These are phyloP conservation scores for Penicillium daleae DNA, from an alignment of 495 filamentous ascomycete species.

Conservation along the genomic window DNA sequence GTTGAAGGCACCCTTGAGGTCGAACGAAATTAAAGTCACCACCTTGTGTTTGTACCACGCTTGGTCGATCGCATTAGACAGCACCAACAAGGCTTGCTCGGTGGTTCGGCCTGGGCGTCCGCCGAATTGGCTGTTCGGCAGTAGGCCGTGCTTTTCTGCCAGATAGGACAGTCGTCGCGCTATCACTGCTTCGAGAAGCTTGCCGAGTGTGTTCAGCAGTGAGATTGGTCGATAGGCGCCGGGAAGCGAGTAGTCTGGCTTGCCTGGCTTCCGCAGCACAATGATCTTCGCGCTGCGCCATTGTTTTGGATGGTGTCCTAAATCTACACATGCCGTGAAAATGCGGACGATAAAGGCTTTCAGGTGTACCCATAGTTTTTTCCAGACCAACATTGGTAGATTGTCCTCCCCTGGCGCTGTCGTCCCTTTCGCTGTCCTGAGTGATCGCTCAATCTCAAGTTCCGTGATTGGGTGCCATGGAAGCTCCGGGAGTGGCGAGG, in stretches of 20 bases:
- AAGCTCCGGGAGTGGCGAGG: conserved; percentile 9
- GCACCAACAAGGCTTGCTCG: conserved; percentile 30
- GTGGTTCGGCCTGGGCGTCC: conserved; percentile 27
- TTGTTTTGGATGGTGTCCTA: conserved; percentile 26
- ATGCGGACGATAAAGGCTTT: conserved; percentile 19
- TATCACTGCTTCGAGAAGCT: conserved; percentile 32
- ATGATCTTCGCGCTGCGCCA: conserved; percentile 28
- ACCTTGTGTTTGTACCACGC: conserved; percentile 28
- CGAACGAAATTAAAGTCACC: conserved; percentile 27
- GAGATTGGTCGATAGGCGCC: conserved; percentile 32
- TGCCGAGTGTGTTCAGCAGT: conserved; percentile 34
- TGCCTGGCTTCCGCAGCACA: conserved; percentile 30
- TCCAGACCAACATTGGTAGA: conserved; percentile 27
- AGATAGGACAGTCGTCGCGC: conserved; percentile 25
- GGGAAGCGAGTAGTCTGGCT: conserved; percentile 28
- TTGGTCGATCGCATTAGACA: conserved; percentile 28
- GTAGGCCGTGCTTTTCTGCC: conserved; percentile 27
- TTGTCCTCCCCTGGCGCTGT: conserved; percentile 32
- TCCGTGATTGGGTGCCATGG: conserved; percentile 29
- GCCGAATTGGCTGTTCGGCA: conserved; percentile 31
- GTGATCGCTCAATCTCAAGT: conserved; percentile 27
- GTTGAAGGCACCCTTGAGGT: conserved; percentile 37
- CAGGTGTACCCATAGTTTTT: conserved; percentile 26
- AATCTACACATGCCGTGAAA: conserved; percentile 21
- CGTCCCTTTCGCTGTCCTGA: conserved; percentile 23